Percentiles rank a stretch among this genome's conserved stretches.
phyloP scores from a whole-genome alignment of 1,284 basidiomycete species.

The Fomes fomentarius region DNA sequence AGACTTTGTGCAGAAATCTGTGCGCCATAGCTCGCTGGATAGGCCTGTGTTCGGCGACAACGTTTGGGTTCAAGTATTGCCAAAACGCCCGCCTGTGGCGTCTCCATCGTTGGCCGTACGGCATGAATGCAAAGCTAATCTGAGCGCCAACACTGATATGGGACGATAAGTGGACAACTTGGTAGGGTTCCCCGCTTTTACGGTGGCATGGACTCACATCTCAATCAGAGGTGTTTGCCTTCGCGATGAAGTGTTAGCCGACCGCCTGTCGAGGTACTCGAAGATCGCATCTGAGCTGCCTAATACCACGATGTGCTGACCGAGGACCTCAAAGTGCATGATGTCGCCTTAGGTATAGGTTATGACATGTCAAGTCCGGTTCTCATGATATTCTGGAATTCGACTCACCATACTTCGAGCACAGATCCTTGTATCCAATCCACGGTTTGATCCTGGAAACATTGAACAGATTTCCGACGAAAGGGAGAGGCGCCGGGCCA shows the following conservation, averaged over 20 bases:
- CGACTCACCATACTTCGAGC: not conserved
- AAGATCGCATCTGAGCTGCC: not conserved
- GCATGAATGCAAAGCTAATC: conserved; percentile 16
- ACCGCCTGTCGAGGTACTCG: conserved; percentile 1
- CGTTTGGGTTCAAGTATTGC: conserved; percentile 23
- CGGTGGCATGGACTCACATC: too few species aligned
- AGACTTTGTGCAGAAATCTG: conserved; percentile 11
- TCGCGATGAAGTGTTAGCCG: not conserved
- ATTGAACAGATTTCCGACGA: too few species aligned
- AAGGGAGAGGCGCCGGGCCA: too few species aligned
- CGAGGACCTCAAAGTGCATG: too few species aligned
- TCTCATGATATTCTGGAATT: too few species aligned
- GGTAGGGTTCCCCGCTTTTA: too few species aligned
- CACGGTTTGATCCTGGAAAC: too few species aligned
- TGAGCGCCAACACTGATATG: conserved; percentile 17
- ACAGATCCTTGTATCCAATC: not conserved
- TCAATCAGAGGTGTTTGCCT: not conserved
- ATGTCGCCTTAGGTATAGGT: too few species aligned
- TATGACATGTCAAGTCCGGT: too few species aligned
- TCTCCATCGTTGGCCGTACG: conserved; percentile 24
- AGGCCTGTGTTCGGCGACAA: conserved; percentile 9
- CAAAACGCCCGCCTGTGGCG: conserved; percentile 17
- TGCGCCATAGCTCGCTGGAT: conserved; percentile 6
- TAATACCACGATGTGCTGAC: not conserved
- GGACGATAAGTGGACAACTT: too few species aligned